Percentiles rank a stretch among this genome's conserved stretches.
These are phyloP conservation scores for Trichophyton benhamiae DNA, from an alignment of 2,329 filamentous ascomycete genomes.

Conservation along the genomic window DNA sequence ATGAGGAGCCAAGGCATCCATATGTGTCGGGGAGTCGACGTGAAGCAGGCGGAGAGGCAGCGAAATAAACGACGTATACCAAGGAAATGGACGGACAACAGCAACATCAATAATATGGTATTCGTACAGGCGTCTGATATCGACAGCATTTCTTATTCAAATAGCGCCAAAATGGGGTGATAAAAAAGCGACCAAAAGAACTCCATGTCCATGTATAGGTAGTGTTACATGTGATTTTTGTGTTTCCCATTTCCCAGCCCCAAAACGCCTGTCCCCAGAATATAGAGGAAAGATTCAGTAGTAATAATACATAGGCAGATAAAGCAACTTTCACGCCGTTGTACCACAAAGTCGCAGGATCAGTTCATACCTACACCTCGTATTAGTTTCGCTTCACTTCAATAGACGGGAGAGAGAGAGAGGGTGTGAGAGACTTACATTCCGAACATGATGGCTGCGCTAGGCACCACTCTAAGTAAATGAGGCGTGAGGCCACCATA, in stretches of 20 bases:
- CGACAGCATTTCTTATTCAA: too few species aligned
- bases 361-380: slow-evolving; percentile 11
- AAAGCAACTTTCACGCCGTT: slow-evolving; percentile 19
- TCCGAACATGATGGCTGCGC: slow-evolving; percentile 91
- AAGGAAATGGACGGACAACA: too few species aligned
- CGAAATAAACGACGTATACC: not conserved
- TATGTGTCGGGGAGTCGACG: too few species aligned
- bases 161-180: too few species aligned
- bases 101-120: not conserved
- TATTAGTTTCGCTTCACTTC: not conserved
- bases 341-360: slow-evolving; percentile 12
- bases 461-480: slow-evolving; percentile 79
- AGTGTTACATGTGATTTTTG: not conserved
- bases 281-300: not conserved
- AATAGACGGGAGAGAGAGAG: not conserved
- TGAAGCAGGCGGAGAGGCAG: not conserved
- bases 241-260: not conserved
- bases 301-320: not conserved
- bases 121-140: not conserved
- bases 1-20: too few species aligned
- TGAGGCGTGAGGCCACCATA: slow-evolving; percentile 90
- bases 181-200: not conserved
- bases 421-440: slow-evolving; percentile 6
- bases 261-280: not conserved
- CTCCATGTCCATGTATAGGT: not conserved